These are phyloP conservation scores for Bacterosira constricta DNA, from an alignment of 108 stramenopile genomes.

Conservation along the genomic window DNA sequence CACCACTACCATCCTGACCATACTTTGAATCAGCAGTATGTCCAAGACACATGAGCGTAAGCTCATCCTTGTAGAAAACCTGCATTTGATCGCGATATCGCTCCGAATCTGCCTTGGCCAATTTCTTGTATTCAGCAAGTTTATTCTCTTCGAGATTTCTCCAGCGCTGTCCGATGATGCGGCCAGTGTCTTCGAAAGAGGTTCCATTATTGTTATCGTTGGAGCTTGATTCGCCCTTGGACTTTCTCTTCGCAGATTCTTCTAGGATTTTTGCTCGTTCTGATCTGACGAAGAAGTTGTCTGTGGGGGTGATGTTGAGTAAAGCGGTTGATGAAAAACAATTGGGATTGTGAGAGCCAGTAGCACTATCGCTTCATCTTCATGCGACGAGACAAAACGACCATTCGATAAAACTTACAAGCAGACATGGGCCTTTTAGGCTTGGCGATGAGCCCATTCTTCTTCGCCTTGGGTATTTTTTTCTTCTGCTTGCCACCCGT, in stretches of 20 bases:
- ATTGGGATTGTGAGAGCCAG: background rate
- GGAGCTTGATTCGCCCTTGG: background rate
- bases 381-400: background rate
- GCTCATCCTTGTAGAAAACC: conserved; percentile 38
- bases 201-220: background rate
- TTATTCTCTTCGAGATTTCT: conserved; percentile 68
- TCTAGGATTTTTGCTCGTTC: background rate
- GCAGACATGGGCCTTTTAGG: conserved; percentile 20
- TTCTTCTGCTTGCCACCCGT: background rate
- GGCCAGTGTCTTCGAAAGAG: background rate
- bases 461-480: background rate
- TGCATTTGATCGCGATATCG: conserved; percentile 74
- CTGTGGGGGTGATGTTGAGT: background rate
- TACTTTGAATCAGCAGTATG: background rate
- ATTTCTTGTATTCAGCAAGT: conserved; percentile 55
- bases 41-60: background rate
- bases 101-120: conserved; percentile 66
- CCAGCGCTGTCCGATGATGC: conserved; percentile 72
- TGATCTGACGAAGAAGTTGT: background rate
- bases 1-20: too few species aligned
- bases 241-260: background rate
- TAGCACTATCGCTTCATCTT: background rate
- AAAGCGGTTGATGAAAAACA: background rate
- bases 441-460: conserved; percentile 8
- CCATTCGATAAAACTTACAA: conserved; percentile 2